Base-by-base conservation (phyloP, 306 rosid genomes). In the Dicorynia guianensis region DNA sequence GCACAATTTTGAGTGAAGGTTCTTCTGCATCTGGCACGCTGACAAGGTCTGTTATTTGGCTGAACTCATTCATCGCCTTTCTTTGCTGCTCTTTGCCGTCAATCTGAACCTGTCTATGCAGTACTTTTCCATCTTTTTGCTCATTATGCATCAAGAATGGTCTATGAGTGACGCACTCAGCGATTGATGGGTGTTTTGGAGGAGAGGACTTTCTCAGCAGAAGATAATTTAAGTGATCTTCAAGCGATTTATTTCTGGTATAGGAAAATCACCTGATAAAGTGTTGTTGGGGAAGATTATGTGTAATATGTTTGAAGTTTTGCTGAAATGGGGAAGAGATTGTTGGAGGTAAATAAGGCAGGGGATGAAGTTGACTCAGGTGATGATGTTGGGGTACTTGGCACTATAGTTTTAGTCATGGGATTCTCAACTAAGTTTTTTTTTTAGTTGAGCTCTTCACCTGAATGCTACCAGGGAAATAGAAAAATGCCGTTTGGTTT, bases 111-210 rank as follows among this genome's bases (percentile, higher is more conserved):
- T 96, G n/a, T 79, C 97, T 2, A 7, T 85, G 49, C 94, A 88
- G 48, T 96, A 83, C 72, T 79, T 92, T 20, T 80, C 93, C 9
- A 60, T 72, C 5, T 96, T 96, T 76, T 76, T 96, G 44, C 82
- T 90, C 83, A 90, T 96, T 66, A 90, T 96, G 88, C 97, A 97
- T 71, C 93, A 97, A 3, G 98, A 96, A 47, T 96, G 99, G 99
- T 12, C 90, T 4, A 93, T 97, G 0, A 92, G 92, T 71, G 99
- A 96, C 11, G 82, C 75, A 0, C 81, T 90, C 50, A 81, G 19
- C 64, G 76, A 4, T 57, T 75, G 36, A 60, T 86, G 66, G 72
- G 53, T 34, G 67, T 85, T 18, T 84, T 96, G 73, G 87, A 81
- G 59, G 87, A 82, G 55, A 72, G 70, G 14, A 79, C 86, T 19